Conservation (phyloP, 1,139 yeast genomes). For the Candida neerlandica region DNA sequence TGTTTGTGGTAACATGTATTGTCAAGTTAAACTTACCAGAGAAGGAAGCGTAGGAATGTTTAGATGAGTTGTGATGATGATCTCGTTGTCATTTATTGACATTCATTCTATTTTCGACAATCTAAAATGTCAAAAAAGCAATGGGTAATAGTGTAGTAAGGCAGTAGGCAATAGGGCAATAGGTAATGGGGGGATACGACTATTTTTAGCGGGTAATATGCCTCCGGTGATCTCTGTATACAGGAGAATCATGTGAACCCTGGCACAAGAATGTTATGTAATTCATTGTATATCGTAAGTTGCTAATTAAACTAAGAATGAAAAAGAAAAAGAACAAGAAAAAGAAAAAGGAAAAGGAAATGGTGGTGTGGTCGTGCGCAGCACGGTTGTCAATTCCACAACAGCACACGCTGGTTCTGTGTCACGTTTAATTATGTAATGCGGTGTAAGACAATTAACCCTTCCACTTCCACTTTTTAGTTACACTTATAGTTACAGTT, state of each 20-base stretch:
- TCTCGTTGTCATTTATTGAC: not conserved
- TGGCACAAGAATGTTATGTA: not conserved
- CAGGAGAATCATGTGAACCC: not conserved
- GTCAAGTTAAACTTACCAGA: too few species aligned
- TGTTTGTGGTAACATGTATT: too few species aligned
- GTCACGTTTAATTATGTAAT: constrained; percentile 1
- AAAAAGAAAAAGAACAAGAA: too few species aligned
- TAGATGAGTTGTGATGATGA: not conserved
- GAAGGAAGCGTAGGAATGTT: not conserved
- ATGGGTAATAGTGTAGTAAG: not conserved
- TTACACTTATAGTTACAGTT: not conserved
- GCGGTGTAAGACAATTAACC: not conserved
- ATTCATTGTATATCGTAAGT: not conserved
- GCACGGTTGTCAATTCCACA: not conserved
- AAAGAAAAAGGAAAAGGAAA: not conserved
- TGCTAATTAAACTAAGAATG: not conserved
- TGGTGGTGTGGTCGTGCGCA: not conserved
- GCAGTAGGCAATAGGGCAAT: too few species aligned
- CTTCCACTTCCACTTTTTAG: too few species aligned
- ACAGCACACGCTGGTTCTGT: not conserved
- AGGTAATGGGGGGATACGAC: too few species aligned
- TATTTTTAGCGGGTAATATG: not conserved
- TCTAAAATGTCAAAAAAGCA: not conserved
- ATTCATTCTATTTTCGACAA: not conserved
- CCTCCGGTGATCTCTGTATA: not conserved